Conservation (phyloP, 2,329 filamentous ascomycete species). For the Penicillium expansum region DNA sequence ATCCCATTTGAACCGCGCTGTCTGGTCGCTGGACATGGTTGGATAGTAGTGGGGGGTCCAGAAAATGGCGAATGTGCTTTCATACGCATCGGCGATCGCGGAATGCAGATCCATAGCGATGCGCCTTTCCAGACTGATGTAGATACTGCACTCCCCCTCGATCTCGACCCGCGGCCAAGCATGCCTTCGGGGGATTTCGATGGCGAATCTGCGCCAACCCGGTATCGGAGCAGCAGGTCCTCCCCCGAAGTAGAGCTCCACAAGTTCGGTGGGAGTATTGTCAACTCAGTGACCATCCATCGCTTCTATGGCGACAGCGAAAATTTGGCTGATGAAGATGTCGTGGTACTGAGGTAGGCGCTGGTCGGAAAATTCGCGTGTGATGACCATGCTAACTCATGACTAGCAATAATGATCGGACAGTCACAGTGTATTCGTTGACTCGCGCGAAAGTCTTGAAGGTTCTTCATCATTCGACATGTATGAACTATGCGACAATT, state of each 20-base stretch:
- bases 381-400: constrained; percentile 44
- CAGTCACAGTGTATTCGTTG: constrained; percentile 79
- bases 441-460: constrained; percentile 66
- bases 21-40: constrained; percentile 79
- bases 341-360: constrained; percentile 51
- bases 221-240: constrained; percentile 19
- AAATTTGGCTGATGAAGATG: constrained; percentile 52
- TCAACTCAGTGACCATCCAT: constrained; percentile 66
- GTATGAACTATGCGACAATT: constrained; percentile 91
- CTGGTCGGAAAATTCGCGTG: neutral
- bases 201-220: constrained; percentile 20
- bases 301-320: constrained; percentile 48
- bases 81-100: constrained; percentile 57
- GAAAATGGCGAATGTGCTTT: constrained; percentile 84
- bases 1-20: constrained; percentile 76
- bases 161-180: constrained; percentile 36
- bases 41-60: constrained; percentile 82
- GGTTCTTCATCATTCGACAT: constrained; percentile 71
- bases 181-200: constrained; percentile 23
- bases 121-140: constrained; percentile 47
- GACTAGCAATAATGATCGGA: constrained; percentile 87
- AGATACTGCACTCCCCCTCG: constrained; percentile 57
- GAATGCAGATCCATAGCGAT: constrained; percentile 40
- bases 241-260: constrained; percentile 53
- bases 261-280: constrained; percentile 61